These are phyloP conservation scores for Lentinula sp. DNA, from an alignment of 768 basidiomycete genomes.

Conservation along the genomic window DNA sequence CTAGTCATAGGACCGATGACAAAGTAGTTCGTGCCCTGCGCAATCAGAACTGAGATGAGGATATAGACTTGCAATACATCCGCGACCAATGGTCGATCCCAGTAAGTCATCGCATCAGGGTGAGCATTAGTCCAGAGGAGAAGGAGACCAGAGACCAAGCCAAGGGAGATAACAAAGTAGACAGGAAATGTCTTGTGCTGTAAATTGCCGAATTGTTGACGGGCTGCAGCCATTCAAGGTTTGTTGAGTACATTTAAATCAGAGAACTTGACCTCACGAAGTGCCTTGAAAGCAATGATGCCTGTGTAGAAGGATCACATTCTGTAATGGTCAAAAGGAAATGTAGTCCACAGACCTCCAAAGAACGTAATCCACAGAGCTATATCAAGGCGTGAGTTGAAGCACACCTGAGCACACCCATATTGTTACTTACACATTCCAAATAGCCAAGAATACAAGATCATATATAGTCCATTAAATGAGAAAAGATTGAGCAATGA, in stretches of 20 bases:
- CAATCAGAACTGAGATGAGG: constrained; percentile 36
- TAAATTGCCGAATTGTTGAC: constrained; percentile 66
- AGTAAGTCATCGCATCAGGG: constrained; percentile 44
- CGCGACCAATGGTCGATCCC: constrained; percentile 39
- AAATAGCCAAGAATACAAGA: constrained; percentile 59
- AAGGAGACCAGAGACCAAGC: constrained; percentile 48
- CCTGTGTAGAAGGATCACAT: constrained; percentile 25
- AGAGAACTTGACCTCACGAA: constrained; percentile 36
- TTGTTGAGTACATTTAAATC: background rate
- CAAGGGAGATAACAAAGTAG: constrained; percentile 61
- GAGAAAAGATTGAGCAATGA: constrained; percentile 28
- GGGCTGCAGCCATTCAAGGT: constrained; percentile 32
- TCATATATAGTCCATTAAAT: constrained; percentile 37
- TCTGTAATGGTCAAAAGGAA: background rate
- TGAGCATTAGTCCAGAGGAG: constrained; percentile 53
- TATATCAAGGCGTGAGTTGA: background rate
- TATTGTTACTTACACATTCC: constrained; percentile 55
- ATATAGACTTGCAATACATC: constrained; percentile 65
- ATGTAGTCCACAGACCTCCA: constrained; percentile 33
- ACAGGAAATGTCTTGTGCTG: constrained; percentile 73
- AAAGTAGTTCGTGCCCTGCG: constrained; percentile 58
- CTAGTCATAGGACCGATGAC: constrained; percentile 69
- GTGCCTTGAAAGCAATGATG: constrained; percentile 50
- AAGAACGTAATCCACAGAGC: constrained; percentile 63
- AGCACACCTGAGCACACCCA: background rate